These are phyloP conservation scores for Acaromyces ingoldii DNA, from an alignment of 1,284 basidiomycete species.

Conservation along the genomic window DNA sequence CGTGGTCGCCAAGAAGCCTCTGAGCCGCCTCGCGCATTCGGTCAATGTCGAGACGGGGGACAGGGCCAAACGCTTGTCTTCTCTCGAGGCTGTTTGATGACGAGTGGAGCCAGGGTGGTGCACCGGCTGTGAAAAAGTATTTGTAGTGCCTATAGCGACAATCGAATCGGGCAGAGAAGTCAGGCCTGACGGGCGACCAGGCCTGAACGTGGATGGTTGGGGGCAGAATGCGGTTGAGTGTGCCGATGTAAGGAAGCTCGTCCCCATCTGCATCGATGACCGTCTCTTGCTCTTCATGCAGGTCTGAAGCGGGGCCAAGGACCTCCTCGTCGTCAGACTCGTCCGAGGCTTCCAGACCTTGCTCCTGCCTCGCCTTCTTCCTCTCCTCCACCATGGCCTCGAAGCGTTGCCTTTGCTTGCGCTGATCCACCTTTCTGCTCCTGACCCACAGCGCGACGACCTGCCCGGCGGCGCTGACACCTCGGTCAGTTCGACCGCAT, in stretches of 20 bases:
- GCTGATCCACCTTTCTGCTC: slow-evolving; percentile 39
- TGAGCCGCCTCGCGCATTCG: slow-evolving; percentile 73
- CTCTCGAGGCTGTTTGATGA: slow-evolving; percentile 2
- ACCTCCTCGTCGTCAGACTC: neutral
- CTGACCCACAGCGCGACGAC: slow-evolving; percentile 77
- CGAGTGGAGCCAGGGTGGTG: slow-evolving; percentile 21
- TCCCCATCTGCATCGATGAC: slow-evolving; percentile 3
- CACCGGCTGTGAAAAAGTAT: slow-evolving; percentile 66
- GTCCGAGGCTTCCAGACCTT: neutral
- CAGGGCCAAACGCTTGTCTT: neutral
- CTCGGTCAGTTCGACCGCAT: slow-evolving; percentile 90
- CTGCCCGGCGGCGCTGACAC: slow-evolving; percentile 90
- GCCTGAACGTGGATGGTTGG: slow-evolving; percentile 83
- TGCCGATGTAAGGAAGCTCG: slow-evolving; percentile 73
- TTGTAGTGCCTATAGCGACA: slow-evolving; percentile 91
- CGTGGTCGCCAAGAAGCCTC: slow-evolving; percentile 78
- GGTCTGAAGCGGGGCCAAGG: neutral
- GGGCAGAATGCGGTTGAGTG: slow-evolving; percentile 86
- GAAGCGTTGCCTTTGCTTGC: slow-evolving; percentile 10
- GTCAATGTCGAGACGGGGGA: slow-evolving; percentile 29
- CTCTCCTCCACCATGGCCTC: slow-evolving; percentile 1
- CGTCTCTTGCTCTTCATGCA: neutral
- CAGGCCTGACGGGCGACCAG: slow-evolving; percentile 80
- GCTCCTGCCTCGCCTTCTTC: neutral
- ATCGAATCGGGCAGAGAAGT: slow-evolving; percentile 83